Evolutionary conservation across 2,329 filamentous ascomycete genomes (phyloP).

Genomic region (Penicillium sp.): DNA sequence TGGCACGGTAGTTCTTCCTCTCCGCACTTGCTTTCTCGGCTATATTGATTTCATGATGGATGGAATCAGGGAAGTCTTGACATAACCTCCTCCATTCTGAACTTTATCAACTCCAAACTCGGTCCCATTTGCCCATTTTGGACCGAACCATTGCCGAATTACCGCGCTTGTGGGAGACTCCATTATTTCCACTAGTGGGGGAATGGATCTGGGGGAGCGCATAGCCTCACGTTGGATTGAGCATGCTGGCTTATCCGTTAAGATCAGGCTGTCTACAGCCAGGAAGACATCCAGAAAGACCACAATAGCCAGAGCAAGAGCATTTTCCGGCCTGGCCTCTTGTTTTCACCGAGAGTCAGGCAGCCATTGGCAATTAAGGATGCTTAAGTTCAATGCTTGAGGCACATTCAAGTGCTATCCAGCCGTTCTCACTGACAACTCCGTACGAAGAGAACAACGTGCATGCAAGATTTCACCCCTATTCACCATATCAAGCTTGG

Average conservation of each 20-base stretch:
- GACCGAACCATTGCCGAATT: constrained; percentile 3
- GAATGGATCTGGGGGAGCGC: background rate
- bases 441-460: background rate
- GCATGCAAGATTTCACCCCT: too few species aligned
- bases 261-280: too few species aligned
- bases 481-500: background rate
- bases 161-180: background rate
- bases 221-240: too few species aligned
- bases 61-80: background rate
- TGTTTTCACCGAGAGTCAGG: too few species aligned
- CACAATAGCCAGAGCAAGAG: too few species aligned
- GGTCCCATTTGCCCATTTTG: constrained; percentile 3
- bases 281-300: too few species aligned
- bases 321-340: too few species aligned
- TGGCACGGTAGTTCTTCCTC: background rate
- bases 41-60: background rate
- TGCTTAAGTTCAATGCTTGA: background rate
- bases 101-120: background rate
- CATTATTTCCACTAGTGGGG: background rate
- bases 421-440: background rate
- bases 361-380: background rate
- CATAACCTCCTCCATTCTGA: background rate
- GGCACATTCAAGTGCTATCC: background rate
- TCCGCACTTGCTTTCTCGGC: background rate
- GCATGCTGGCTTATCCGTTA: too few species aligned